Evolutionary conservation across 371 early-diverging fungal genomes (phyloP), one percentile per base, ranked within the genome.

Genomic region (Mortierella sp.): DNA sequence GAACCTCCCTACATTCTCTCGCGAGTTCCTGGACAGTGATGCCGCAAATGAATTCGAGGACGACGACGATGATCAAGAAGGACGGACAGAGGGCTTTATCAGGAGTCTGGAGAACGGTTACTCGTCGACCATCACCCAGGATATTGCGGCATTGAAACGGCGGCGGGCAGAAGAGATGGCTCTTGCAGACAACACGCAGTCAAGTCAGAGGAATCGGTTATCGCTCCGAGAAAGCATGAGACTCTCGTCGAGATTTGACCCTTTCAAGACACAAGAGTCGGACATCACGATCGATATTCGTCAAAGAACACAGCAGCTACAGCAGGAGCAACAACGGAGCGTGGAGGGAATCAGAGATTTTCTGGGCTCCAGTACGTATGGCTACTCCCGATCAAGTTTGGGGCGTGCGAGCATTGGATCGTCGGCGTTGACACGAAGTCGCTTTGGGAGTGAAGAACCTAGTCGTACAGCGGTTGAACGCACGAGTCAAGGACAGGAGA

Each of bases 121-220:
- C 39, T 64, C 44, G 16, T 79, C 79, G 26, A 79, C 75, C 8
- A 79, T 79, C 68, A 79, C 79, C 0, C 79, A 68, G 26, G 75
- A 79, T 31, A 79, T 79, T 26, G 75, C 71, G 31, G 75, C 61
- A 3, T 24, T 79, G 40, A 79, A 55, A 69, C 71, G 72, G 40
- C 63, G 48, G 50, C 75, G 64, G 10, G 68, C 67, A 2, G 71
- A 37, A 11, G 70, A 74, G n/a, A 45, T 29, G 22, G 64, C 53
- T 9, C 31, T 41, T 14, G 75, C 41, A 4, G 52, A 41, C 26
- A 34, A 4, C 3, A 40, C 39, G n/a, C 26, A 45, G 39, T 16
- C 26, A 9, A 39, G 24, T 2, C 67, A 43, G n/a, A 47, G 40
- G 14, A 39, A 43, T 16, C 69, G 73, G 31, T 40, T 65, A 22